Conservation (phyloP, 768 basidiomycete species). For the Kwoniella sp. region DNA sequence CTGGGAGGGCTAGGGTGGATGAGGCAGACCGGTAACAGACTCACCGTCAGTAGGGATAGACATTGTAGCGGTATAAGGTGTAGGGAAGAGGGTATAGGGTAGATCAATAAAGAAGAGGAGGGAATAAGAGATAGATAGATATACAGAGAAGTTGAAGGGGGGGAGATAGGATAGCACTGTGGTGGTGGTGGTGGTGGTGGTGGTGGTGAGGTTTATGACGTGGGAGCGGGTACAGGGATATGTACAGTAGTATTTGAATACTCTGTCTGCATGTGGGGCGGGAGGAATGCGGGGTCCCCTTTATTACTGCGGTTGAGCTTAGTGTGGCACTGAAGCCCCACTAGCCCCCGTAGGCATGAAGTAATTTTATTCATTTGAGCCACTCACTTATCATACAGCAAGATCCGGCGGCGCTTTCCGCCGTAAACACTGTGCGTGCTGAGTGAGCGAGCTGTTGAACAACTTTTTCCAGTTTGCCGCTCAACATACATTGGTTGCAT, state of each 20-base stretch:
- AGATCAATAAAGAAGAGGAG: not conserved
- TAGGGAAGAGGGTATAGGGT: not conserved
- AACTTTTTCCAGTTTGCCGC: not conserved
- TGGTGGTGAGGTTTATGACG: not conserved
- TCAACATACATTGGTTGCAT: too few species aligned
- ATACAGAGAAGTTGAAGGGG: not conserved
- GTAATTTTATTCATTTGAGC: not conserved
- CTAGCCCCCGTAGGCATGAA: too few species aligned
- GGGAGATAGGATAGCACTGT: not conserved
- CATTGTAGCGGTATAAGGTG: not conserved
- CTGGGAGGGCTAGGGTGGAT: too few species aligned
- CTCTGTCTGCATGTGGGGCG: not conserved
- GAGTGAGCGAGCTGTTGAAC: too few species aligned
- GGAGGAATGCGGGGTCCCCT: not conserved
- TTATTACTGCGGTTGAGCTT: too few species aligned
- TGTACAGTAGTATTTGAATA: too few species aligned
- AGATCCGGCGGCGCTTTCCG: not conserved
- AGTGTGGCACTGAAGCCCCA: too few species aligned
- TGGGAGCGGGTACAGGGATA: not conserved
- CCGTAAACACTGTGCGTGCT: too few species aligned
- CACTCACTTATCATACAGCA: not conserved
- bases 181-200: not conserved
- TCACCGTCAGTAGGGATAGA: slow-evolving; percentile 18
- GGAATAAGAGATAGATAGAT: not conserved
- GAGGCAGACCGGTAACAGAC: slow-evolving; percentile 1